Base-by-base conservation (phyloP, 768 basidiomycete species). In the Collybiopsis luxurians region DNA sequence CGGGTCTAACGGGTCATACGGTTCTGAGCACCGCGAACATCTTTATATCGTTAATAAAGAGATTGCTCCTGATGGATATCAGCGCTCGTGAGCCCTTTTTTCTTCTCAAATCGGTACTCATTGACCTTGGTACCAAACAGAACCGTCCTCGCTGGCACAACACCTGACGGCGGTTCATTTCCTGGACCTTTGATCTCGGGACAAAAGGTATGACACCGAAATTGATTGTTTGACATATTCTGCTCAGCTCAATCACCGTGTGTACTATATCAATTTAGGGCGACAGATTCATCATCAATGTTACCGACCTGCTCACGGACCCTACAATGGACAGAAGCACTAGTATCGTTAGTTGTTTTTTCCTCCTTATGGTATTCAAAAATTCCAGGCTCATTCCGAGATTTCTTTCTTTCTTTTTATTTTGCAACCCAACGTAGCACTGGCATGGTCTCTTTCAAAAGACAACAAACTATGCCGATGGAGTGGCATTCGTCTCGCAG, bases 291-390 rank as follows among this genome's bases (percentile, higher is more conserved):
- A 45, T 59, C 27, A 64, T 86, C 42, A 80, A 81, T 46, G 80
- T 86, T 3, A 67, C 75, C 17, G 74, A 83, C 58, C 30, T 64
- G 13, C 70, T 85, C 23, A 72, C 67, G 0, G 80, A 86, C 44
- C 71, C 72, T 1, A 69, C 76, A 0, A 82, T 85, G 83, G 59
- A 75, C 28, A 73, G 72, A 40, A 70, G 67, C 4, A 85, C 84
- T 10, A 79, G 75, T 30, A 76, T 85, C 30, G 83, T 83, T 43
- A 58, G 79, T 61, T 21, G 17, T 42, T 23, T 36, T 19, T 44
- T 19, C 13, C 13, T 34, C 39, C 4, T 17, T n/a, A n/a, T n/a
- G n/a, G n/a, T n/a, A n/a, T n/a, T n/a, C n/a, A n/a, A n/a, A n/a
- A n/a, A n/a, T n/a, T n/a, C n/a, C n/a, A n/a, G n/a, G n/a, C n/a